Evolutionary conservation across 805 yeast genomes (phyloP).

Genomic region (Kazachstania bromeliacearum): DNA sequence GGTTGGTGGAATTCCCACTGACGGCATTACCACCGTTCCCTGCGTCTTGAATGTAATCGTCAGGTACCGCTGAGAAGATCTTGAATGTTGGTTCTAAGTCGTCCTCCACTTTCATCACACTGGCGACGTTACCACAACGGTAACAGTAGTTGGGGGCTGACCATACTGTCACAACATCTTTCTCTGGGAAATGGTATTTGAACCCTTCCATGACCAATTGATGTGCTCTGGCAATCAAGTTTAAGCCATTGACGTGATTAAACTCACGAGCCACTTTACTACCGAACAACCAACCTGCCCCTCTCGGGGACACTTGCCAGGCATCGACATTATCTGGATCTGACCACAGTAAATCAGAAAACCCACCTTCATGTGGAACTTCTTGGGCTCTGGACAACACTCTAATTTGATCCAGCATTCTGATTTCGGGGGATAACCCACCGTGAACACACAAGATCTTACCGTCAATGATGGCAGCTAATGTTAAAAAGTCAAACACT

Average conservation of each 20-base stretch:
- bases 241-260: conserved; percentile 85
- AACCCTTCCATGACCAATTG: conserved; percentile 98
- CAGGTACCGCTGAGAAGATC: conserved; percentile 93
- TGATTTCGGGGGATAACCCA: conserved; percentile 91
- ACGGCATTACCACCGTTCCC: conserved; percentile 11
- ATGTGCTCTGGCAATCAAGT: conserved; percentile 90
- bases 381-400: conserved; percentile 94
- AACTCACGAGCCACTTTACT: conserved; percentile 89
- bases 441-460: conserved; percentile 94
- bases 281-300: conserved; percentile 98
- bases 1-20: conserved; percentile 19
- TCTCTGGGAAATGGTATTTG: conserved; percentile 90
- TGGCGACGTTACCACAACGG: conserved; percentile 96
- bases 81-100: conserved; percentile 80
- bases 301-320: conserved; percentile 97
- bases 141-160: conserved; percentile 96
- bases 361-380: conserved; percentile 98
- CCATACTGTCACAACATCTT: conserved; percentile 97
- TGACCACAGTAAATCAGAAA: conserved; percentile 95
- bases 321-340: conserved; percentile 97
- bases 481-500: conserved; percentile 85
- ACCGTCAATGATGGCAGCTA: conserved; percentile 95
- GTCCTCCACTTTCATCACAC: conserved; percentile 93
- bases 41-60: conserved; percentile 40
- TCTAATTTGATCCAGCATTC: conserved; percentile 94